Conservation (phyloP, 1,139 yeast genomes). For the Meyerozyma smithsonii region DNA sequence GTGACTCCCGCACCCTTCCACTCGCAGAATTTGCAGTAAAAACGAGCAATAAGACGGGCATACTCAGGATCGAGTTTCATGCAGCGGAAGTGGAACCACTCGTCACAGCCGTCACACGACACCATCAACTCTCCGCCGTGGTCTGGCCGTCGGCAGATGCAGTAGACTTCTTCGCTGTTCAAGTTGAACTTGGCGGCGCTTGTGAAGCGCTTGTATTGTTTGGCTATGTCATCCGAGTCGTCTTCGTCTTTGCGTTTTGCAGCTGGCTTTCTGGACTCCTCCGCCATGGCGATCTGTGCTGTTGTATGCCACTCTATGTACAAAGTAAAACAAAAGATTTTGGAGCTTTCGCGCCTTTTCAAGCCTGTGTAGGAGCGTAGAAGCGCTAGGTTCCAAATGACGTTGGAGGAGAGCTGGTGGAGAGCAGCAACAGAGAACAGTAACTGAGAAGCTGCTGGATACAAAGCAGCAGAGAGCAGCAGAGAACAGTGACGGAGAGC, state of each 20-base stretch:
- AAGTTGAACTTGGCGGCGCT: constrained; percentile 41
- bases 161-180: constrained; percentile 62
- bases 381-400: no score
- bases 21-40: constrained; percentile 72
- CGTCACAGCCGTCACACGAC: constrained; percentile 92
- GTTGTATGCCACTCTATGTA: neutral
- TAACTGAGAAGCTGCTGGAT: no score
- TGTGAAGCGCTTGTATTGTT: constrained; percentile 39
- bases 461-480: no score
- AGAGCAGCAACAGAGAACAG: no score
- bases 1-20: constrained; percentile 43
- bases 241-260: constrained; percentile 14
- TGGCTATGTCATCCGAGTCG: constrained; percentile 36
- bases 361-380: no score
- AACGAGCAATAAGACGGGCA: constrained; percentile 57
- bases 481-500: no score
- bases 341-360: neutral
- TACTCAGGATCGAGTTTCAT: constrained; percentile 54
- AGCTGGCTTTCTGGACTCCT: neutral
- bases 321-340: neutral
- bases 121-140: constrained; percentile 79
- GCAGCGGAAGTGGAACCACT: constrained; percentile 88
- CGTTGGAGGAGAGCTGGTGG: no score
- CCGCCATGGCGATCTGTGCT: neutral
- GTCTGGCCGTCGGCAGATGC: constrained; percentile 78